Evolutionary conservation across 2,329 filamentous ascomycete species (phyloP), one percentile per base, ranked within the genome.

Genomic region (Aspergillus carbonarius): DNA sequence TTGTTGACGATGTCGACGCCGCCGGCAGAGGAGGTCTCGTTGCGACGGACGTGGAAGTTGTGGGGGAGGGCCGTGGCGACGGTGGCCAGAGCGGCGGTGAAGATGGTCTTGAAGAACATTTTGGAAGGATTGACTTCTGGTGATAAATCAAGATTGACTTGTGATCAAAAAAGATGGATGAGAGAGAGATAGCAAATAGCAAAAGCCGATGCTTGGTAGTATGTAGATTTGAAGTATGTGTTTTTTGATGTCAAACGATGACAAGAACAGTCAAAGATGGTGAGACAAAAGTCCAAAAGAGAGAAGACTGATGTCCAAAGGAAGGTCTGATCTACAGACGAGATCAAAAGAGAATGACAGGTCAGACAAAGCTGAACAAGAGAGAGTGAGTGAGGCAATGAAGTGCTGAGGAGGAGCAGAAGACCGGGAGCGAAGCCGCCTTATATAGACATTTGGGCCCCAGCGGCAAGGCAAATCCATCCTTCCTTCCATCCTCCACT

Each of bases 1-100:
- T 73, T 72, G 72, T 78, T 78, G 65, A 69, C 62, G 60, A 78
- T 75, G 58, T 59, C 64, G 59, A 76, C 74, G 42, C 66, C 64
- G 54, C 74, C 73, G 50, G 65, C 56, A 25, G 37, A 42, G 18
- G 48, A 57, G 48, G 34, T 53, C 51, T 59, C 65, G 44, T 60
- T 53, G 54, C 68, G 70, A 44, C 63, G 64, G 48, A 64, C 63
- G 64, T 71, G 60, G 58, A 64, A 63, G 58, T 73, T 70, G 25
- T 62, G 58, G 39, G 60, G 61, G 35, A 63, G 59, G 54, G 61
- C 61, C 47, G 59, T 44, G 49, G 59, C 40, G 53, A 58, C 56
- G 42, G 59, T 51, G 42, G 61, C 61, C 57, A 61, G 48, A 25
- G 58, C 55, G 55, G 58, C 55, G 56, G 54, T 55, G 55, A 62